phyloP scores from a whole-genome alignment of 345 rosid genomes.

The Xanthoceras sorbifolium region DNA sequence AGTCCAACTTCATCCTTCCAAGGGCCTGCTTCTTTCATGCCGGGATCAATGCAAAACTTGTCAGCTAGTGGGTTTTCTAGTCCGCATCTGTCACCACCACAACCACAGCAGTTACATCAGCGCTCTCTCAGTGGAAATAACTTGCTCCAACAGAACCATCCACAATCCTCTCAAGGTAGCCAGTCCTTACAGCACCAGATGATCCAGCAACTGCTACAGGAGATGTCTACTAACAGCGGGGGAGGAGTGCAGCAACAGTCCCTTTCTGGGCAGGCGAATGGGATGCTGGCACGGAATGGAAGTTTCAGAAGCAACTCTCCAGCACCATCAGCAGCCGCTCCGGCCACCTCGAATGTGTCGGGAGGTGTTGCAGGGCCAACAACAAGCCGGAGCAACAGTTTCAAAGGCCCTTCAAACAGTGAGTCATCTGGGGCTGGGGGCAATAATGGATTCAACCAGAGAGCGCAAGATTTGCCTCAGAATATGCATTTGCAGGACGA shows the following conservation, averaged over 20 bases:
- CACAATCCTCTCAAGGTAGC: slow-evolving; percentile 54
- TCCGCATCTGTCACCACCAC: slow-evolving; percentile 49
- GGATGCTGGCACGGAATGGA: slow-evolving; percentile 37
- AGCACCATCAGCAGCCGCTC: slow-evolving; percentile 31
- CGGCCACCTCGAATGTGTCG: slow-evolving; percentile 41
- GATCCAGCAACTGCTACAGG: slow-evolving; percentile 83
- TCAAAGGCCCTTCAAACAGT: slow-evolving; percentile 59
- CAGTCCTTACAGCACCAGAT: slow-evolving; percentile 73
- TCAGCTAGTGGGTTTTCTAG: slow-evolving; percentile 51
- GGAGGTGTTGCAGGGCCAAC: slow-evolving; percentile 46
- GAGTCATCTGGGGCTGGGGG: slow-evolving; percentile 57
- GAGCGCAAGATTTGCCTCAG: slow-evolving; percentile 48
- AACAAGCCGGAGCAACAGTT: slow-evolving; percentile 61
- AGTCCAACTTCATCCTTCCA: slow-evolving; percentile 70
- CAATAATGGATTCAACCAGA: slow-evolving; percentile 47
- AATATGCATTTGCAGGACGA: slow-evolving; percentile 61
- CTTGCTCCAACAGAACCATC: slow-evolving; percentile 55
- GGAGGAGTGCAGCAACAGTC: slow-evolving; percentile 52
- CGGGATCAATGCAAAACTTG: slow-evolving; percentile 66
- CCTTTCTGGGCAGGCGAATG: slow-evolving; percentile 43
- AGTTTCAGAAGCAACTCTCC: slow-evolving; percentile 44
- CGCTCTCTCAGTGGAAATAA: slow-evolving; percentile 43
- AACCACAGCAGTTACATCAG: slow-evolving; percentile 58
- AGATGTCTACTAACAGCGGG: slow-evolving; percentile 54
- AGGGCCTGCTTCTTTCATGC: slow-evolving; percentile 47